Conservation (phyloP, 371 early-diverging fungal genomes). For the Mucor lusitanicus region DNA sequence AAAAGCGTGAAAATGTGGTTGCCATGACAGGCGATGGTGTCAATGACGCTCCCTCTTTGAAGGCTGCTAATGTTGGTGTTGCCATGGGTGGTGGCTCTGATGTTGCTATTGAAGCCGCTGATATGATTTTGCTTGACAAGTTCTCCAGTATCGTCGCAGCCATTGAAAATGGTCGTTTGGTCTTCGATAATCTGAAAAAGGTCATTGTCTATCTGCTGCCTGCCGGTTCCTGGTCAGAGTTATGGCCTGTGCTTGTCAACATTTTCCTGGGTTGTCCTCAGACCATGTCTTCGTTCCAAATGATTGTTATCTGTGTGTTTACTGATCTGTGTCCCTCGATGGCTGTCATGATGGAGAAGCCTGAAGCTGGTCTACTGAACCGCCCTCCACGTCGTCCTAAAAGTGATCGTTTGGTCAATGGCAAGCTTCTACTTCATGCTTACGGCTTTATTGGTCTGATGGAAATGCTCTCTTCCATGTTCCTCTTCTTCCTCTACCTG, state of each 20-base stretch:
- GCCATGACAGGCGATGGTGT: conserved; percentile 93
- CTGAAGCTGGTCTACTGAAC: conserved; percentile 63
- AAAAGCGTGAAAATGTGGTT: conserved; percentile 65
- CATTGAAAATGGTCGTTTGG: conserved; percentile 78
- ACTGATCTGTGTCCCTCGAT: conserved; percentile 55
- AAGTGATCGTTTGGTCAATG: conserved; percentile 59
- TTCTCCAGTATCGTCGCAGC: conserved; percentile 75
- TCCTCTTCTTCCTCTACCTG: conserved; percentile 65
- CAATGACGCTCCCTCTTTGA: conserved; percentile 89
- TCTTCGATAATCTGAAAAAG: conserved; percentile 85
- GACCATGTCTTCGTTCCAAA: conserved; percentile 64
- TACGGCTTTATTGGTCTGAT: conserved; percentile 70
- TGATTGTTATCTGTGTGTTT: conserved; percentile 66
- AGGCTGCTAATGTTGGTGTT: conserved; percentile 78
- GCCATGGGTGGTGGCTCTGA: conserved; percentile 79
- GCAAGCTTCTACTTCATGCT: conserved; percentile 56
- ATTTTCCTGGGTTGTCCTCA: conserved; percentile 69
- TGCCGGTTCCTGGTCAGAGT: conserved; percentile 71
- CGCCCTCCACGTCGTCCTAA: conserved; percentile 65
- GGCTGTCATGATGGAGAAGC: conserved; percentile 66
- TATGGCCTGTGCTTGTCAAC: conserved; percentile 70
- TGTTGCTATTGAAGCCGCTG: conserved; percentile 80
- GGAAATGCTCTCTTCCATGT: conserved; percentile 59
- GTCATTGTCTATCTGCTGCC: conserved; percentile 77
- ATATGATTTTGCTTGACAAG: conserved; percentile 73